Evolutionary conservation across 1,139 yeast species (phyloP).

Genomic region (Hansenula lynferdii): DNA sequence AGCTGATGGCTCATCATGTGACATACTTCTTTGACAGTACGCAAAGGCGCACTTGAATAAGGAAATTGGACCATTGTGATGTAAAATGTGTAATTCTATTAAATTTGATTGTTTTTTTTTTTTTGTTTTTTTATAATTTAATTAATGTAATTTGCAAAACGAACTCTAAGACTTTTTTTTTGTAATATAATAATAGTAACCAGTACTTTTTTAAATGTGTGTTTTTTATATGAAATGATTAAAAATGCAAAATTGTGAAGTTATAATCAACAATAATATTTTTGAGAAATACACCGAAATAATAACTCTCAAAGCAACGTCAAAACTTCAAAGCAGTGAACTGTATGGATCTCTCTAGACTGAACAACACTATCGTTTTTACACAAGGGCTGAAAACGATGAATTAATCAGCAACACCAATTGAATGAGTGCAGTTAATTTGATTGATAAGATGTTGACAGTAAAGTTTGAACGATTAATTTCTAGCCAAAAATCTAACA

Average conservation of each 20-base stretch:
- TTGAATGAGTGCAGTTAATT: slow-evolving; percentile 6
- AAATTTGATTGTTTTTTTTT: not conserved
- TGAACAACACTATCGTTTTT: not conserved
- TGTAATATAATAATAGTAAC: not conserved
- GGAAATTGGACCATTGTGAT: slow-evolving; percentile 56
- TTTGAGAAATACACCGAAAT: not conserved
- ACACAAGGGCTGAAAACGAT: not conserved
- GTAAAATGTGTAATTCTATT: not conserved
- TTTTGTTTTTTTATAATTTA: slow-evolving; percentile 1
- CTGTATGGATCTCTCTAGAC: not conserved
- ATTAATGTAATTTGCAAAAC: not conserved
- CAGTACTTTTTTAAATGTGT: not conserved
- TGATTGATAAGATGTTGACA: slow-evolving; percentile 1
- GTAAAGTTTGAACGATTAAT: not conserved
- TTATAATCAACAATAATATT: too few species aligned
- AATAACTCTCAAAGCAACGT: not conserved
- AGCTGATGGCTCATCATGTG: not conserved
- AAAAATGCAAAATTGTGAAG: not conserved
- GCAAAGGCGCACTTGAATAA: slow-evolving; percentile 95
- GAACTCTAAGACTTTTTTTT: not conserved
- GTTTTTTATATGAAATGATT: not conserved
- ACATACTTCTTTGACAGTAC: slow-evolving; percentile 89
- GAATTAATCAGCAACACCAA: slow-evolving; percentile 5
- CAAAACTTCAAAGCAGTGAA: not conserved
- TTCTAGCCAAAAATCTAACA: not conserved